Conservation (phyloP, 495 filamentous ascomycete species). For the Penicillium malachiteum region DNA sequence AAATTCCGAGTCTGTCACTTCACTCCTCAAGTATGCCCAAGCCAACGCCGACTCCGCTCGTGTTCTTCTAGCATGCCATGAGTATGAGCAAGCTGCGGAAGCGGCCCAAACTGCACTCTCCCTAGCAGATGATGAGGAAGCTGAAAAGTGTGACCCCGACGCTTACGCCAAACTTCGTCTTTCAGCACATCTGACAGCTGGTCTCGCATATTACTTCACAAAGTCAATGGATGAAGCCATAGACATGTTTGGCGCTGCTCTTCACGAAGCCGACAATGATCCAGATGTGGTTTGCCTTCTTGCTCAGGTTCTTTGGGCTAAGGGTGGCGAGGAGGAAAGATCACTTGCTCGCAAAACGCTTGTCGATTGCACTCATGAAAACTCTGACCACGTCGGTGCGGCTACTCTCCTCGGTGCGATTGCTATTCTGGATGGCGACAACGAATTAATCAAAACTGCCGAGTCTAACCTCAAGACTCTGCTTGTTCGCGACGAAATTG, state of each 20-base stretch:
- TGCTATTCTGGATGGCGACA: constrained; percentile 74
- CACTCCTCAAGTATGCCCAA: constrained; percentile 73
- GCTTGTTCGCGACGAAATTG: constrained; percentile 59
- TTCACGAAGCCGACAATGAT: constrained; percentile 72
- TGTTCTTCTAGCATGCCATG: constrained; percentile 63
- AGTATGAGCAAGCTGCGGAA: constrained; percentile 66
- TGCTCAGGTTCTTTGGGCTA: constrained; percentile 89
- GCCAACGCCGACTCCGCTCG: constrained; percentile 88
- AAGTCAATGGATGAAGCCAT: constrained; percentile 64
- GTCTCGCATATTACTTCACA: constrained; percentile 73
- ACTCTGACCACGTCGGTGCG: constrained; percentile 72
- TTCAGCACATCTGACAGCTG: constrained; percentile 83
- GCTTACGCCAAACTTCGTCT: constrained; percentile 65
- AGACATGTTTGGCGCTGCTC: constrained; percentile 74
- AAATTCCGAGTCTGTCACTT: constrained; percentile 66
- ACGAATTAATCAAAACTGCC: constrained; percentile 77
- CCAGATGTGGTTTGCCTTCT: constrained; percentile 87
- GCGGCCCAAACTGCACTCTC: constrained; percentile 70
- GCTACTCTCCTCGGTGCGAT: constrained; percentile 79
- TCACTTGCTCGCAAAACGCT: constrained; percentile 75
- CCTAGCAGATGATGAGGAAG: constrained; percentile 59
- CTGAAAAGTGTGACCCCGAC: constrained; percentile 54
- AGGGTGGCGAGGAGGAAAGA: constrained; percentile 71
- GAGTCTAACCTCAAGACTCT: constrained; percentile 71
- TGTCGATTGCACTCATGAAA: constrained; percentile 69